These are phyloP conservation scores for Colletotrichum destructivum DNA, from an alignment of 2,329 filamentous ascomycete genomes.

Conservation along the genomic window DNA sequence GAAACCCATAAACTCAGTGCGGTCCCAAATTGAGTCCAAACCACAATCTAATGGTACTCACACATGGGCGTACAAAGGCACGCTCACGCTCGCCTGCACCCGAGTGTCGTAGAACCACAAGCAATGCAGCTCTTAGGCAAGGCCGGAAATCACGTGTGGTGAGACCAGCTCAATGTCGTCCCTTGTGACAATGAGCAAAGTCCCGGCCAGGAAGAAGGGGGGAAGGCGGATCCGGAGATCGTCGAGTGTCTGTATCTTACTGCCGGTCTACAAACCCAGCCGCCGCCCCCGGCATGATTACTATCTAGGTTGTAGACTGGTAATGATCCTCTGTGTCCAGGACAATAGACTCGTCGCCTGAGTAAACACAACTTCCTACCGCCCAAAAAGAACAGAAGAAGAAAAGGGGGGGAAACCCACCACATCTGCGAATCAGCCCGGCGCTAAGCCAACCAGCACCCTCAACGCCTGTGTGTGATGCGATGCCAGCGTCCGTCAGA, in stretches of 20 bases:
- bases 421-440: slow-evolving; percentile 4
- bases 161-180: slow-evolving; percentile 7
- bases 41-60: not conserved
- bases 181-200: not conserved
- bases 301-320: too few species aligned
- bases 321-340: too few species aligned
- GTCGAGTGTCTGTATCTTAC: too few species aligned
- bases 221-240: not conserved
- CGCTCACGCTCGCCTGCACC: not conserved
- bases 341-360: too few species aligned
- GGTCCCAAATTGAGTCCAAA: slow-evolving; percentile 1
- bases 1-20: slow-evolving; percentile 20
- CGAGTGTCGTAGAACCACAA: too few species aligned
- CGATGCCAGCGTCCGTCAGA: slow-evolving; percentile 7
- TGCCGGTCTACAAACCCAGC: too few species aligned
- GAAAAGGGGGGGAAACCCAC: too few species aligned
- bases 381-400: too few species aligned
- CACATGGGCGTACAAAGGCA: not conserved
- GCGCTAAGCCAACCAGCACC: slow-evolving; percentile 18
- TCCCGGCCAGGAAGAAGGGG: not conserved
- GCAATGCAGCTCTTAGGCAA: slow-evolving; percentile 9
- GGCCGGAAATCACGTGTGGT: slow-evolving; percentile 25
- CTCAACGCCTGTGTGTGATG: slow-evolving; percentile 4
- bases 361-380: not conserved
- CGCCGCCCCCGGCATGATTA: too few species aligned